These are phyloP conservation scores for Dionaea muscipula DNA, from an alignment of 179 eudicot genomes.

Conservation along the genomic window DNA sequence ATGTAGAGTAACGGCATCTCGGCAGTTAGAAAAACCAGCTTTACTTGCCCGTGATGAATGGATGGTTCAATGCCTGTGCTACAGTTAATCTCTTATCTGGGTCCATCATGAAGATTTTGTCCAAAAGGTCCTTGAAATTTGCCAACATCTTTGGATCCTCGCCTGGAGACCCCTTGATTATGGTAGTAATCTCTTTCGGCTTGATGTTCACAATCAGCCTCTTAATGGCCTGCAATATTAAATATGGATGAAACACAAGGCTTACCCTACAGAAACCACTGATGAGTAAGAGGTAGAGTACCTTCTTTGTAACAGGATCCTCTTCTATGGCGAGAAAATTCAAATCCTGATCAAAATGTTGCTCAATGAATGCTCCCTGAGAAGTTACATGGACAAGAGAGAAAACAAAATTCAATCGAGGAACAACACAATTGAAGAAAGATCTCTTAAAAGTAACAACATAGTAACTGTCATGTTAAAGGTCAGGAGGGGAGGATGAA, in stretches of 20 bases:
- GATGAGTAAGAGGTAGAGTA: conserved; percentile 7
- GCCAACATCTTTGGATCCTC: conserved; percentile 96
- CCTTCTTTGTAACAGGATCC: conserved; percentile 97
- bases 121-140: conserved; percentile 83
- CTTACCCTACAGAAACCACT: background rate
- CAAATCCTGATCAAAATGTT: conserved; percentile 87
- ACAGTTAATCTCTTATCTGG: conserved; percentile 93
- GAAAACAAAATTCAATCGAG: background rate
- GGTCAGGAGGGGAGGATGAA: too few species aligned
- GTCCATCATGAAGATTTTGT: conserved; percentile 70
- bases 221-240: conserved; percentile 49
- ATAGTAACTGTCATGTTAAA: too few species aligned
- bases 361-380: conserved; percentile 84
- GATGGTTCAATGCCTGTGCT: conserved; percentile 84
- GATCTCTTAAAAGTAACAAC: too few species aligned
- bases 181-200: conserved; percentile 73
- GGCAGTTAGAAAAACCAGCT: conserved; percentile 81
- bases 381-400: background rate
- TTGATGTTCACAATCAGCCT: conserved; percentile 70
- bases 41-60: conserved; percentile 99
- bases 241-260: conserved; percentile 4
- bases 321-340: conserved; percentile 85
- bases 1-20: conserved; percentile 63
- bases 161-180: conserved; percentile 66
- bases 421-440: too few species aligned